Evolutionary conservation across 768 basidiomycete genomes (phyloP).

Genomic region (Clitopilus hobsonii): DNA sequence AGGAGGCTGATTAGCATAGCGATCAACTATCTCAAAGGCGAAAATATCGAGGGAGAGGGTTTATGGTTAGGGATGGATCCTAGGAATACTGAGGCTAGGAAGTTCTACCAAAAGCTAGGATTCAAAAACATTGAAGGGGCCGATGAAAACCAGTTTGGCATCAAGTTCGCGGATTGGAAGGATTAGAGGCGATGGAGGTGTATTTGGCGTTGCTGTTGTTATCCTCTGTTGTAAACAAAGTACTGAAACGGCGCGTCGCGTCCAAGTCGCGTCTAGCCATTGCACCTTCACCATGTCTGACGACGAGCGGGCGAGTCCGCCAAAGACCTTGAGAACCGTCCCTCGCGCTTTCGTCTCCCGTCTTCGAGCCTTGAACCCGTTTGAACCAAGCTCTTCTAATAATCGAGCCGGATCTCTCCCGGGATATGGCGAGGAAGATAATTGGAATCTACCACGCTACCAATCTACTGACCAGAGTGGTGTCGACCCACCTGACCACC

Average conservation of each 20-base stretch:
- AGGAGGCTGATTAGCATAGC: slow-evolving; percentile 52
- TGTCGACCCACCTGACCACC: not conserved
- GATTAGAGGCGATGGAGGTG: not conserved
- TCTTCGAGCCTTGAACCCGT: slow-evolving; percentile 4
- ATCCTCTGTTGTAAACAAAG: slow-evolving; percentile 6
- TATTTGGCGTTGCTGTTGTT: slow-evolving; percentile 4
- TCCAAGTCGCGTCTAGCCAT: slow-evolving; percentile 4
- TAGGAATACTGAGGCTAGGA: slow-evolving; percentile 52
- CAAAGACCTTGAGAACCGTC: not conserved
- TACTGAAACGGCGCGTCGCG: slow-evolving; percentile 5
- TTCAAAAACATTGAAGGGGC: slow-evolving; percentile 55
- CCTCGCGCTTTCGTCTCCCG: not conserved
- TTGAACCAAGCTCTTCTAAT: not conserved
- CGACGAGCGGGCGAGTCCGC: not conserved
- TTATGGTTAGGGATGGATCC: slow-evolving; percentile 71
- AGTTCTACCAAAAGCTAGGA: slow-evolving; percentile 60
- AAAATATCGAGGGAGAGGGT: slow-evolving; percentile 34
- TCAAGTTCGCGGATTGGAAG: slow-evolving; percentile 41
- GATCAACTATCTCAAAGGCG: slow-evolving; percentile 46
- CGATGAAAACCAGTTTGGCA: slow-evolving; percentile 45
- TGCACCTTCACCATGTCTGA: slow-evolving; percentile 3
- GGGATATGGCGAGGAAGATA: not conserved
- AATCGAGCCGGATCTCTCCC: slow-evolving; percentile 1
- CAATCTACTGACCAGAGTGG: not conserved
- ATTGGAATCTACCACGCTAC: not conserved